These are phyloP conservation scores for Ophiostoma sp. DNA, from an alignment of 2,329 filamentous ascomycete genomes.

Conservation along the genomic window DNA sequence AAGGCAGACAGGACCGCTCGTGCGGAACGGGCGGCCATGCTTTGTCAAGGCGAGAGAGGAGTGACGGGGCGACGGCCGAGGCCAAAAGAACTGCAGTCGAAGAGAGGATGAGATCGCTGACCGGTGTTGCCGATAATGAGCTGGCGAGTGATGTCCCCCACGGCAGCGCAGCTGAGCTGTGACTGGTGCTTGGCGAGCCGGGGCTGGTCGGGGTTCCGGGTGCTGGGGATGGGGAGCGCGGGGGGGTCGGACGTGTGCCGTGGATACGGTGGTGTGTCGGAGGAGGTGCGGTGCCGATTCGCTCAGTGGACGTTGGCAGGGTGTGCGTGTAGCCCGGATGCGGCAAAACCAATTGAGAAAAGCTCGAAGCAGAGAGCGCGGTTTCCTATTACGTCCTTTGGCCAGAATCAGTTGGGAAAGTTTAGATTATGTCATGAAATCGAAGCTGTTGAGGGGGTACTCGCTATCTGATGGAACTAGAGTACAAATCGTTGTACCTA, in stretches of 20 bases:
- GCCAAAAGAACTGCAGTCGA: background rate
- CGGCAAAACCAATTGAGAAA: background rate
- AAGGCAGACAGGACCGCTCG: slow-evolving; percentile 21
- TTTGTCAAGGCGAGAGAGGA: background rate
- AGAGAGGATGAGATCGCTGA: background rate
- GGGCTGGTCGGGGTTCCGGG: background rate
- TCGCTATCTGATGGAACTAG: background rate
- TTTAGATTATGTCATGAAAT: background rate
- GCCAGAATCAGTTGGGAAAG: background rate
- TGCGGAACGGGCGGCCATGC: slow-evolving; percentile 21
- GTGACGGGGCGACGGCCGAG: background rate
- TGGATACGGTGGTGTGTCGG: background rate
- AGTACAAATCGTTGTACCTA: background rate
- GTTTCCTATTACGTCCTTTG: background rate
- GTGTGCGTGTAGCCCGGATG: no score
- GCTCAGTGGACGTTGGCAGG: background rate
- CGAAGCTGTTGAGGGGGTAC: background rate
- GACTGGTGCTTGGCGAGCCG: background rate
- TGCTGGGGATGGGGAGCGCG: background rate
- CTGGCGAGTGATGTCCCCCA: background rate
- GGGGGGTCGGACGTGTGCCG: no score
- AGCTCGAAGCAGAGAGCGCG: background rate
- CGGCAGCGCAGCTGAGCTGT: background rate
- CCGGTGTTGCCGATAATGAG: background rate
- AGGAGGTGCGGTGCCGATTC: slow-evolving; percentile 3